Percentiles rank a stretch among this genome's conserved stretches.
phyloP scores from a whole-genome alignment of 345 rosid genomes.

The Eutrema yunnanense region DNA sequence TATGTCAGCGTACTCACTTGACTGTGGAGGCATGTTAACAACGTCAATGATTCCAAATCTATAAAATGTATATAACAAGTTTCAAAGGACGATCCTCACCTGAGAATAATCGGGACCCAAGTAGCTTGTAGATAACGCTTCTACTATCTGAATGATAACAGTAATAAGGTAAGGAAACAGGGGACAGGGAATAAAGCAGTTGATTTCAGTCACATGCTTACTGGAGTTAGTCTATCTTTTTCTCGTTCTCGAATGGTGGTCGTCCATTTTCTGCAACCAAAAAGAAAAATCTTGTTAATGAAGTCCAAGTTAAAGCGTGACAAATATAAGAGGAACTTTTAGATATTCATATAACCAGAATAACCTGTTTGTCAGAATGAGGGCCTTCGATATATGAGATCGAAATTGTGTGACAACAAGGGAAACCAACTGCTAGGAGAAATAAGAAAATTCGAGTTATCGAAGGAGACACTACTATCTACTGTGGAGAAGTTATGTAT shows the following conservation, averaged over 20 bases:
- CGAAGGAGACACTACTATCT: not conserved
- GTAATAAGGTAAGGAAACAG: not conserved
- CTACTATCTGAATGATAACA: constrained; percentile 57
- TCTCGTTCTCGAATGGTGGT: constrained; percentile 74
- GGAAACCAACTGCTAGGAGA: constrained; percentile 59
- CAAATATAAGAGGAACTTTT: not conserved
- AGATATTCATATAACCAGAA: constrained; percentile 8
- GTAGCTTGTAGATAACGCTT: constrained; percentile 67
- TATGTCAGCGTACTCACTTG: constrained; percentile 65
- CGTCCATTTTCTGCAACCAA: constrained; percentile 75
- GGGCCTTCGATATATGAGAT: constrained; percentile 72
- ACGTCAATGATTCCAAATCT: constrained; percentile 7
- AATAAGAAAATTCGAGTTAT: not conserved
- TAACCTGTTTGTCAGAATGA: constrained; percentile 80
- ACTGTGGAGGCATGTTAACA: constrained; percentile 40
- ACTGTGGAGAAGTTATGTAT: not conserved
- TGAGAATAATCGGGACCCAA: constrained; percentile 89
- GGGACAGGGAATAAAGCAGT: not conserved
- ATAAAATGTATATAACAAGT: not conserved
- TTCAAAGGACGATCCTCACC: constrained; percentile 37
- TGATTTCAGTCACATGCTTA: constrained; percentile 31
- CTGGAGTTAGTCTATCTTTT: constrained; percentile 83
- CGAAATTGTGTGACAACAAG: constrained; percentile 79
- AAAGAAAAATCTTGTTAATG: not conserved
- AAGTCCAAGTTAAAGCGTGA: not conserved